A percentile compares a stretch with the other conserved stretches of the same genome.
These are phyloP conservation scores for Ophiocordyceps camponoti-saundersi DNA, from an alignment of 2,329 filamentous ascomycete species.

Conservation along the genomic window DNA sequence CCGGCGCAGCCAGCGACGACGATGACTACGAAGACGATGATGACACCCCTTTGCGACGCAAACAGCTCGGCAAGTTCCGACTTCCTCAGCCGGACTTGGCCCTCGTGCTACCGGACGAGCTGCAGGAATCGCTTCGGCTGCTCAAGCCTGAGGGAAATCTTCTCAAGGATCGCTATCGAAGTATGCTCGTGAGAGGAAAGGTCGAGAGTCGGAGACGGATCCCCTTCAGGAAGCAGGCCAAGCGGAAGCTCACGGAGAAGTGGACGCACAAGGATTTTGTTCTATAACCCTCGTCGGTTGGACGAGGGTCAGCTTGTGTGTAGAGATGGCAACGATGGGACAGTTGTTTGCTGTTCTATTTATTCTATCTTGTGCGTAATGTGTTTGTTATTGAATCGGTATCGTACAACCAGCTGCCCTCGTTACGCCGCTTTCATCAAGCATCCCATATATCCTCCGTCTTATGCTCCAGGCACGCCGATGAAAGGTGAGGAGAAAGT, in stretches of 20 bases:
- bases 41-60: slow-evolving; percentile 45
- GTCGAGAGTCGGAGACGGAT: slow-evolving; percentile 68
- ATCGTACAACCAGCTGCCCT: too few relatives aligned
- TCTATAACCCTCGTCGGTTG: slow-evolving; percentile 5
- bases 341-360: too few relatives aligned
- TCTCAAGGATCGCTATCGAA: slow-evolving; percentile 81
- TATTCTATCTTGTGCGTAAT: too few relatives aligned
- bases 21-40: slow-evolving; percentile 42
- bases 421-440: too few relatives aligned
- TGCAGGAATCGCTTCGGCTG: slow-evolving; percentile 64
- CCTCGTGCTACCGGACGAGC: slow-evolving; percentile 65
- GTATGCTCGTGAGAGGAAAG: slow-evolving; percentile 73
- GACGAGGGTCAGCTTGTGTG: not conserved
- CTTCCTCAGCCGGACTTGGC: slow-evolving; percentile 68
- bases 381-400: too few relatives aligned
- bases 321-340: too few relatives aligned
- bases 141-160: slow-evolving; percentile 93
- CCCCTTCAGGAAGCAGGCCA: slow-evolving; percentile 67
- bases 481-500: not conserved
- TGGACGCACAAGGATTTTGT: slow-evolving; percentile 93
- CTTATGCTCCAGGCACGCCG: too few relatives aligned
- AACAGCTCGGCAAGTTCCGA: slow-evolving; percentile 55
- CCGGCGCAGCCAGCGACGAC: slow-evolving; percentile 20
- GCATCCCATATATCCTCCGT: too few relatives aligned
- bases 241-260: slow-evolving; percentile 75